phyloP scores from a whole-genome alignment of 2,329 filamentous ascomycete genomes.

The Microsporum canis region DNA sequence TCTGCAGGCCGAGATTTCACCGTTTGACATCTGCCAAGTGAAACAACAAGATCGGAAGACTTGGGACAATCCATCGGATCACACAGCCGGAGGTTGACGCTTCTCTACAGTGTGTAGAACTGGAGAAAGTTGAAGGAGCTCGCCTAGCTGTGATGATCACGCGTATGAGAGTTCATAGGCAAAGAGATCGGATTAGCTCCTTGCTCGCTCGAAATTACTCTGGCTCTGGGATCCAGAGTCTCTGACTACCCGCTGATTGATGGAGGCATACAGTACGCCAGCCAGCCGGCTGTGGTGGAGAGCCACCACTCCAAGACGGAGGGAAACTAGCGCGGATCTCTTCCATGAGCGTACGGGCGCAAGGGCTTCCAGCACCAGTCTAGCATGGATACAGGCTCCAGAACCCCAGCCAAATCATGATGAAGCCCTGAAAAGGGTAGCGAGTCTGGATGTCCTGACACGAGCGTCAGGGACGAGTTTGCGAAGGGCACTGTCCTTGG shows the following conservation, averaged over 20 bases:
- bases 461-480: not conserved
- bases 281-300: not conserved
- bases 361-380: not conserved
- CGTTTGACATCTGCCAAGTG: not conserved
- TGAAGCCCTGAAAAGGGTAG: not conserved
- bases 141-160: not conserved
- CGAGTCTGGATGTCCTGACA: not conserved
- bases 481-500: not conserved
- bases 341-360: not conserved
- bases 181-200: not conserved
- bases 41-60: not conserved
- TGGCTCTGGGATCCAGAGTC: not conserved
- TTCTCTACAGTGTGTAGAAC: not conserved
- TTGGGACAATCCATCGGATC: not conserved
- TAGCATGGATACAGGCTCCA: not conserved
- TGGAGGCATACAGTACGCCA: not conserved
- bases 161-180: not conserved
- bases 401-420: not conserved
- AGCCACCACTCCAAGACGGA: slow-evolving; percentile 1
- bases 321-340: not conserved
- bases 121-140: not conserved
- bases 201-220: slow-evolving; percentile 1
- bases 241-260: not conserved
- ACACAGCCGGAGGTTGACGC: not conserved
- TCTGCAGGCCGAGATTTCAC: not conserved